Evolutionary conservation across 139 green algal genomes (phyloP), one percentile per base, ranked within the genome.

Genomic region (Chlorella sp.): DNA sequence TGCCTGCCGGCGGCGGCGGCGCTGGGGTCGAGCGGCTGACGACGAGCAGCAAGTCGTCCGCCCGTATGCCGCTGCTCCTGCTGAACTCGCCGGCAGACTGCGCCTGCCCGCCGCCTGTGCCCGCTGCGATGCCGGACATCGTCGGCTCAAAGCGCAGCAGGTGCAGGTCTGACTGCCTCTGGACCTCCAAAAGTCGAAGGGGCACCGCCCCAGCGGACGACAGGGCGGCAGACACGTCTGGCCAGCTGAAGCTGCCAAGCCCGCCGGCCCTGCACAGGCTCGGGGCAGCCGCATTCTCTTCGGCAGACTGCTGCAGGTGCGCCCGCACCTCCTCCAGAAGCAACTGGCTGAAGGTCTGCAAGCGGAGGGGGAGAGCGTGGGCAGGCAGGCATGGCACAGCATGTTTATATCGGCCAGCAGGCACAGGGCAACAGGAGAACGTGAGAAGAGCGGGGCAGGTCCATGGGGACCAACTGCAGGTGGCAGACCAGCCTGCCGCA

Each of bases 261-360:
- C 32, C 39, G 37, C 83, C 57, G 39, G 3, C 18, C 24, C 30
- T 16, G 75, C 75, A 85, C 48, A 82, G 36, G 9, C 57, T 19
- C 26, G 76, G 75, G 3, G 76, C 75, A 1, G 53, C 42, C 5
- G 86, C 40, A 57, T 39, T 85, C 81, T 93, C 89, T 84, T 95
- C 90, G 39, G 88, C 39, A 32, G 92, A 86, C 60, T 92, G 88
- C 68, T 91, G 89, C 60, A 96, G 73, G 28, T 88, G 76, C 0
- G 94, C 91, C 18, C 90, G 87, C 32, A 96, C 88, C 92, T 96
- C 94, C 79, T 95, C 94, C 16, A 96, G 61, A 40, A 95, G 88
- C 39, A 95, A 88, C 15, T 71, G 76, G 37, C 81, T 91, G 88
- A 95, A 95, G 3, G 88, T 83, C n/a, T 86, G 83, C 66, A 37